Evolutionary conservation across 169 alveolate genomes (phyloP).

Genomic region (Plasmodium yoelii): DNA sequence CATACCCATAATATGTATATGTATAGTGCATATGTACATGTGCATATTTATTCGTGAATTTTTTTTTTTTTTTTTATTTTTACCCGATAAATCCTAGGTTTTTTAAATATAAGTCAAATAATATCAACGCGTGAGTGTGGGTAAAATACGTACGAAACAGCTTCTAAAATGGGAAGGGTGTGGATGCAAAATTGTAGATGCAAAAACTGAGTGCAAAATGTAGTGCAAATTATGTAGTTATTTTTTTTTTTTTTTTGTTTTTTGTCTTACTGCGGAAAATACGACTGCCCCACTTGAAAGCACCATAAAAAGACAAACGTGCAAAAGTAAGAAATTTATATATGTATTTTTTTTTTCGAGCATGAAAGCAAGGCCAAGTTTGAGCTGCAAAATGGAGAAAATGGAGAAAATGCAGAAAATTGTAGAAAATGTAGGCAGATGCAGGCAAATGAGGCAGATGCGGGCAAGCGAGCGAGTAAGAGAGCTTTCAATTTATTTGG

Average conservation of each 20-base stretch:
- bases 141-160: slow-evolving; percentile 18
- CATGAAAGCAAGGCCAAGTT: slow-evolving; percentile 23
- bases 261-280: slow-evolving; percentile 27
- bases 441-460: not conserved
- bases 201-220: no score
- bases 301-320: slow-evolving; percentile 59
- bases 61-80: not conserved
- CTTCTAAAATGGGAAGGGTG: slow-evolving; percentile 4
- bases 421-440: not conserved
- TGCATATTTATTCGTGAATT: not conserved
- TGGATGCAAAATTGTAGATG: no score
- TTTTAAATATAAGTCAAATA: slow-evolving; percentile 29
- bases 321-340: slow-evolving; percentile 35
- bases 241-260: not conserved
- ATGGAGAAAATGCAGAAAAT: not conserved
- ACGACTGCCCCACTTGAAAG: slow-evolving; percentile 33
- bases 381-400: slow-evolving; percentile 25
- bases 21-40: no score
- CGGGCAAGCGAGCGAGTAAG: no score
- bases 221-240: not conserved
- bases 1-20: no score
- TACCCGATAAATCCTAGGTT: slow-evolving; percentile 38
- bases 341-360: slow-evolving; percentile 37
- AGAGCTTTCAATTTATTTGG: not conserved
- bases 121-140: not conserved